These are phyloP conservation scores for Thalassiosira exigua DNA, from an alignment of 352 stramenopile species.

Conservation along the genomic window DNA sequence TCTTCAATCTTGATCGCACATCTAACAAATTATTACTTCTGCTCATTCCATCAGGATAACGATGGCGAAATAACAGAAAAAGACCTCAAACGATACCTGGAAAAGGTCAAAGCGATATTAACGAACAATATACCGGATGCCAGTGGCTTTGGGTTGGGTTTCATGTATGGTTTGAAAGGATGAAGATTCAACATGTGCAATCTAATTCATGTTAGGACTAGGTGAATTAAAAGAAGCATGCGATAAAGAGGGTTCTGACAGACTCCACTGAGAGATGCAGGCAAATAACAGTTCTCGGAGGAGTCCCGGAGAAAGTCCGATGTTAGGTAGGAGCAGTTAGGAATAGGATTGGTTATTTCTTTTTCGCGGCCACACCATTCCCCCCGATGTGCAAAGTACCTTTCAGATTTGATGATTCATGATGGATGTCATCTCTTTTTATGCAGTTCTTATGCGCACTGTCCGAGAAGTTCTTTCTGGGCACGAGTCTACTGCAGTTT, in stretches of 20 bases:
- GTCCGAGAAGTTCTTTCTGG: too few species aligned
- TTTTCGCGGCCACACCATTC: neutral
- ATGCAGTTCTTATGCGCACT: neutral
- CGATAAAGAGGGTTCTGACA: too few species aligned
- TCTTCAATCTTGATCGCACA: neutral
- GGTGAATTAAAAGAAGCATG: too few species aligned
- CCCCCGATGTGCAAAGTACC: neutral
- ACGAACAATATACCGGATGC: slow-evolving; percentile 73
- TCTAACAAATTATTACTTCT: neutral
- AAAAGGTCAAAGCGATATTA: slow-evolving; percentile 73
- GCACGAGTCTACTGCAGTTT: neutral
- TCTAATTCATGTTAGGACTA: too few species aligned
- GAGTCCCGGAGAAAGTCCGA: too few species aligned
- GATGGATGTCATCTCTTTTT: neutral
- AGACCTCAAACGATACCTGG: slow-evolving; percentile 77
- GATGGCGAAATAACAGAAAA: slow-evolving; percentile 77
- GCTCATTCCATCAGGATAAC: slow-evolving; percentile 45
- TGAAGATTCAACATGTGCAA: too few species aligned
- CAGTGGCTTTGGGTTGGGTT: slow-evolving; percentile 80
- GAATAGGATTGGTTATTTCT: too few species aligned
- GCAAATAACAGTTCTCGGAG: too few species aligned
- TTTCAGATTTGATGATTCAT: neutral
- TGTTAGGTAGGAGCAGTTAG: too few species aligned
- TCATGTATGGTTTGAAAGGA: slow-evolving; percentile 73
- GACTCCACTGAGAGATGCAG: too few species aligned